Percentiles rank a stretch among this genome's conserved stretches.
phyloP scores from a whole-genome alignment of 2,329 filamentous ascomycete genomes.

The Diplodia mutila region DNA sequence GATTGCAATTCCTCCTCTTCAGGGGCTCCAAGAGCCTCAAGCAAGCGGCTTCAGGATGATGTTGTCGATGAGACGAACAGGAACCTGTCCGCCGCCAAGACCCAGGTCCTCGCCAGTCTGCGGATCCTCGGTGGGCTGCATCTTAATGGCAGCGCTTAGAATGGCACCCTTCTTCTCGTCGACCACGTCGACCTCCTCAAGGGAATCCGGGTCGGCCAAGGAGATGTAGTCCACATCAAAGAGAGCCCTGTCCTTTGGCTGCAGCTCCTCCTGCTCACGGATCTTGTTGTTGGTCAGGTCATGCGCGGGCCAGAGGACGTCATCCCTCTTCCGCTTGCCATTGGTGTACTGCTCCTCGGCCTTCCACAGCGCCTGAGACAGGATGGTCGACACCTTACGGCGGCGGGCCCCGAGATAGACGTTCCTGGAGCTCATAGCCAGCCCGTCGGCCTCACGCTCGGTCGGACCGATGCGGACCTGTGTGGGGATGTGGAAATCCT shows the following conservation, averaged over 20 bases:
- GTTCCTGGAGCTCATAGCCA: constrained; percentile 91
- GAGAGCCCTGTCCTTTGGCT: constrained; percentile 63
- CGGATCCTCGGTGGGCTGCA: constrained; percentile 76
- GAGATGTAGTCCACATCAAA: constrained; percentile 94
- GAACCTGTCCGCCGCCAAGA: constrained; percentile 71
- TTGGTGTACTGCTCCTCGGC: constrained; percentile 69
- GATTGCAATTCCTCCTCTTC: not conserved
- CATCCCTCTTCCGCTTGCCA: constrained; percentile 59
- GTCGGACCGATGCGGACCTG: constrained; percentile 76
- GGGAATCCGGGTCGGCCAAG: constrained; percentile 79
- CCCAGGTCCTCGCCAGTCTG: constrained; percentile 70
- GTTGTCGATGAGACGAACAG: constrained; percentile 92
- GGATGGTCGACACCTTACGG: constrained; percentile 70
- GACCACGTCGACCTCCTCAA: constrained; percentile 76
- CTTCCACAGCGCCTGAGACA: constrained; percentile 69
- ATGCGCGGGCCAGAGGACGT: constrained; percentile 74
- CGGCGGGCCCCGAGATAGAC: constrained; percentile 83
- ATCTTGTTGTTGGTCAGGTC: constrained; percentile 60
- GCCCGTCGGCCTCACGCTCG: constrained; percentile 74
- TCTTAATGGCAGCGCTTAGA: constrained; percentile 87
- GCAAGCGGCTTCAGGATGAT: constrained; percentile 61
- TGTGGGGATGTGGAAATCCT: constrained; percentile 81
- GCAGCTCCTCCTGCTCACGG: constrained; percentile 64
- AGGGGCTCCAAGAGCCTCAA: not conserved
- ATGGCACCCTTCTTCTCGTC: constrained; percentile 75